Percentiles rank a stretch among this genome's conserved stretches.
These are phyloP conservation scores for Madurella mycetomatis DNA, from an alignment of 2,329 filamentous ascomycete genomes.

Conservation along the genomic window DNA sequence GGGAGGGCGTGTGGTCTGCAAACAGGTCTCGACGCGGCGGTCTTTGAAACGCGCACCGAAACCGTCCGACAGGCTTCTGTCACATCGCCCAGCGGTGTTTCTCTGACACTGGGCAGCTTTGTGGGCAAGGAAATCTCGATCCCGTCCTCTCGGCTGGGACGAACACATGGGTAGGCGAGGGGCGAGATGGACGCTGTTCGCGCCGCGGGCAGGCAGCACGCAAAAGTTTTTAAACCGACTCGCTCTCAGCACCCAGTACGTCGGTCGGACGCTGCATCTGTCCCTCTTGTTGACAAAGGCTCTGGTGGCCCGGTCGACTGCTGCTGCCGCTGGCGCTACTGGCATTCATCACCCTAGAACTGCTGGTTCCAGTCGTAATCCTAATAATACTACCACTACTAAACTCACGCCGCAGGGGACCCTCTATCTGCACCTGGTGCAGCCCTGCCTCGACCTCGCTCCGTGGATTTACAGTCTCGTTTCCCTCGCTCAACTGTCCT, in stretches of 20 bases:
- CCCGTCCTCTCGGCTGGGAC: background rate
- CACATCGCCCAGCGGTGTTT: slow-evolving; percentile 19
- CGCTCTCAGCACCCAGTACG: slow-evolving; percentile 17
- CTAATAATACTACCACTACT: slow-evolving; percentile 21
- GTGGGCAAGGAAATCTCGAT: background rate
- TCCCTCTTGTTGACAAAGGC: slow-evolving; percentile 23
- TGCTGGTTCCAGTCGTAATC: slow-evolving; percentile 20
- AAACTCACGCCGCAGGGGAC: slow-evolving; percentile 19
- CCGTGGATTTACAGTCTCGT: slow-evolving; percentile 21
- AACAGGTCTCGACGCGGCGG: slow-evolving; percentile 14
- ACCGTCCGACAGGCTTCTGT: slow-evolving; percentile 25
- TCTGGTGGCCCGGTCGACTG: slow-evolving; percentile 23
- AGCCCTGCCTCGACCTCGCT: slow-evolving; percentile 20
- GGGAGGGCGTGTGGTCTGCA: slow-evolving; percentile 13
- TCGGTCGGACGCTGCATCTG: slow-evolving; percentile 17
- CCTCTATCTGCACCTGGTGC: slow-evolving; percentile 18
- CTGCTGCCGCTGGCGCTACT: background rate
- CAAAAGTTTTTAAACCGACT: slow-evolving; percentile 24
- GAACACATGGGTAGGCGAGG: slow-evolving; percentile 19
- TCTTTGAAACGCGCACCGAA: slow-evolving; percentile 27
- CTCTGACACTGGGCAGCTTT: background rate
- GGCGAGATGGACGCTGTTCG: slow-evolving; percentile 16
- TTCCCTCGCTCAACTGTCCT: slow-evolving; percentile 18
- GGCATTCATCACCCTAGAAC: background rate
- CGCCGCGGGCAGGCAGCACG: slow-evolving; percentile 14